Evolutionary conservation across 2,329 filamentous ascomycete genomes (phyloP).

Genomic region (Aureobasidium namibiae): DNA sequence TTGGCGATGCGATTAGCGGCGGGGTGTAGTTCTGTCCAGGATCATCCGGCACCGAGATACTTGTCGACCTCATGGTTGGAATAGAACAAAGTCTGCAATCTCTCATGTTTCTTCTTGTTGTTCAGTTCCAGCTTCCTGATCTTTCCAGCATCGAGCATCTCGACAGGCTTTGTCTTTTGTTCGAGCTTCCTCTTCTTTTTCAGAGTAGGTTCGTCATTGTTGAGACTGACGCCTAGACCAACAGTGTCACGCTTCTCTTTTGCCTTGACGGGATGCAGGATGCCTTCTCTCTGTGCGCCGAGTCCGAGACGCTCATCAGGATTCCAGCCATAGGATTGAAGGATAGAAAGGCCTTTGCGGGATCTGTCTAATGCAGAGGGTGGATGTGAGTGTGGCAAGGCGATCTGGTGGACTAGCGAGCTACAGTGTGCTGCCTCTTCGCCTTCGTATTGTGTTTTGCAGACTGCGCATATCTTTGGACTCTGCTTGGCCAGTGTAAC

Average conservation of each 20-base stretch:
- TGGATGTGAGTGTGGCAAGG: constrained; percentile 59
- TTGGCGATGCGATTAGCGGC: too few species aligned
- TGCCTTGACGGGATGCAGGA: constrained; percentile 66
- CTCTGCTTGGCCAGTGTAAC: constrained; percentile 14
- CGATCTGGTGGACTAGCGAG: constrained; percentile 64
- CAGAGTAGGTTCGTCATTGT: constrained; percentile 12
- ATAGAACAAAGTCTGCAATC: constrained; percentile 65
- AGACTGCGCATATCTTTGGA: not conserved
- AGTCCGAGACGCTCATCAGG: constrained; percentile 65
- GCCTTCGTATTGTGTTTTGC: constrained; percentile 13
- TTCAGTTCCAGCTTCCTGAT: constrained; percentile 53
- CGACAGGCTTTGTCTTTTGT: not conserved
- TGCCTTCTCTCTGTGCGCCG: constrained; percentile 60
- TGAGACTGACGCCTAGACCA: constrained; percentile 52
- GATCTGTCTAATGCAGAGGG: constrained; percentile 63
- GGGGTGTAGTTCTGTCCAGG: not conserved
- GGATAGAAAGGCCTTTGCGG: constrained; percentile 59
- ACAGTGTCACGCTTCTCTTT: constrained; percentile 64
- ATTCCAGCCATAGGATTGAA: constrained; percentile 64
- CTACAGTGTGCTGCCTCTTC: constrained; percentile 43
- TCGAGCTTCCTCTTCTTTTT: constrained; percentile 8
- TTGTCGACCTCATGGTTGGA: constrained; percentile 65
- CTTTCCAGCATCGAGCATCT: constrained; percentile 60
- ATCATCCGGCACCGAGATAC: constrained; percentile 50
- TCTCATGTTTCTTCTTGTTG: constrained; percentile 36